Conservation (phyloP, 2,329 filamentous ascomycete species). For the Penicillium sp. region DNA sequence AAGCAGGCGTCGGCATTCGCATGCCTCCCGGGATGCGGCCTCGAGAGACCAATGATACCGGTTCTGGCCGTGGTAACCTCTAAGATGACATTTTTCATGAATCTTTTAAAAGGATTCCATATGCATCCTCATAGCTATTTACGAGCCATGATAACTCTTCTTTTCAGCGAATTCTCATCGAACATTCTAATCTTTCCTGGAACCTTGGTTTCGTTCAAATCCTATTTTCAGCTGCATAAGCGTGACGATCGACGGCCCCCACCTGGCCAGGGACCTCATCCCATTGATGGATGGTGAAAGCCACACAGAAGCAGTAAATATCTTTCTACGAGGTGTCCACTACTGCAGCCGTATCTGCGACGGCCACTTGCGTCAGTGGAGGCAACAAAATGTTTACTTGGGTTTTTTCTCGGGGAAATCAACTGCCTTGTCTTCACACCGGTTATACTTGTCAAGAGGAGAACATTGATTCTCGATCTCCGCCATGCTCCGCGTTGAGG, state of each 20-base stretch:
- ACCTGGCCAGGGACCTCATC: constrained; percentile 3
- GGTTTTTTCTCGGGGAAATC: neutral
- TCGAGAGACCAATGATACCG: neutral
- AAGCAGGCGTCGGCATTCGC: neutral
- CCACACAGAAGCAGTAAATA: constrained; percentile 5
- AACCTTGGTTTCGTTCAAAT: neutral
- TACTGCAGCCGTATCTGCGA: neutral
- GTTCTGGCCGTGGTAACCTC: constrained; percentile 6
- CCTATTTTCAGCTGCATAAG: constrained; percentile 5
- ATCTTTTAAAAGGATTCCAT: neutral
- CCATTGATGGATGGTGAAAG: constrained; percentile 14
- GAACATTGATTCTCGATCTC: constrained; percentile 13
- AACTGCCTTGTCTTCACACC: neutral
- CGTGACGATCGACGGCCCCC: constrained; percentile 12
- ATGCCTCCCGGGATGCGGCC: constrained; percentile 6
- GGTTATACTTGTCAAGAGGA: constrained; percentile 2
- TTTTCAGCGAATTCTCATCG: constrained; percentile 5
- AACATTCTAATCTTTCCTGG: neutral
- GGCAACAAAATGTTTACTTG: neutral
- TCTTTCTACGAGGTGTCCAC: neutral
- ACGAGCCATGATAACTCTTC: constrained; percentile 19
- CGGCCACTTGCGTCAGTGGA: constrained; percentile 22
- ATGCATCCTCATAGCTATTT: constrained; percentile 17
- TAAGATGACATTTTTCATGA: constrained; percentile 1
- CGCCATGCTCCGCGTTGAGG: constrained; percentile 7